Evolutionary conservation across 768 basidiomycete species (phyloP).

Genomic region (Boletus eberwhitei): DNA sequence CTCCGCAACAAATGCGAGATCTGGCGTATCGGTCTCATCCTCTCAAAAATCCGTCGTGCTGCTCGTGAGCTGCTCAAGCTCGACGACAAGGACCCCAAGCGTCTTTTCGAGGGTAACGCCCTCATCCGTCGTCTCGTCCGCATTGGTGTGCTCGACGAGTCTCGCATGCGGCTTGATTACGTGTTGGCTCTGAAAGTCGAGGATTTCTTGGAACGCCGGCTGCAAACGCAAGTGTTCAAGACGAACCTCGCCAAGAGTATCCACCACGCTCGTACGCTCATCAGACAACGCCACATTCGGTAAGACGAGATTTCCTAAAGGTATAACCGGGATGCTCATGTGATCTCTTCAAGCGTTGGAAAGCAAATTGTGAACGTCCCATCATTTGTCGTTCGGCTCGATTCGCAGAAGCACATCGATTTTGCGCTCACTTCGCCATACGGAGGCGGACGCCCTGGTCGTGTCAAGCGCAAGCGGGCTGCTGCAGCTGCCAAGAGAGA

Average conservation of each 20-base stretch:
- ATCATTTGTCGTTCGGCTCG: conserved; percentile 97
- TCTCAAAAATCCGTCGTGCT: conserved; percentile 99
- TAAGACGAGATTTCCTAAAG: conserved; percentile 35
- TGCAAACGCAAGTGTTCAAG: conserved; percentile 99
- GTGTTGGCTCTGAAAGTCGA: conserved; percentile 98
- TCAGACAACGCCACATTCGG: conserved; percentile 98
- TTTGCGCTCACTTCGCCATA: conserved; percentile 96
- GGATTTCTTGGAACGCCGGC: conserved; percentile 98
- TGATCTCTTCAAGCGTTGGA: conserved; percentile 65
- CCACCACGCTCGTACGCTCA: conserved; percentile 97
- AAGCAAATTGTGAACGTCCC: conserved; percentile 99
- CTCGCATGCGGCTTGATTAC: conserved; percentile 99
- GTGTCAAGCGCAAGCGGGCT: conserved; percentile 98
- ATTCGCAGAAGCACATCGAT: conserved; percentile 99
- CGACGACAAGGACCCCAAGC: conserved; percentile 99
- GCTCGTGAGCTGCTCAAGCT: conserved; percentile 99
- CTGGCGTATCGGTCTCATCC: conserved; percentile 97
- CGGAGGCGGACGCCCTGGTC: conserved; percentile 91
- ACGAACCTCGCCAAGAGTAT: conserved; percentile 95
- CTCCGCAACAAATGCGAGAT: conserved; percentile 99
- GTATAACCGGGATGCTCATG: not conserved
- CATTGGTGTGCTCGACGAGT: conserved; percentile 99
- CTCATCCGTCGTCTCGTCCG: conserved; percentile 95
- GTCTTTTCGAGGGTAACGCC: conserved; percentile 99
- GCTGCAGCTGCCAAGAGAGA: conserved; percentile 89